Percentiles rank a stretch among this genome's conserved stretches.
Conservation (phyloP, 345 rosid genomes). For the Cardamine occulta region DNA sequence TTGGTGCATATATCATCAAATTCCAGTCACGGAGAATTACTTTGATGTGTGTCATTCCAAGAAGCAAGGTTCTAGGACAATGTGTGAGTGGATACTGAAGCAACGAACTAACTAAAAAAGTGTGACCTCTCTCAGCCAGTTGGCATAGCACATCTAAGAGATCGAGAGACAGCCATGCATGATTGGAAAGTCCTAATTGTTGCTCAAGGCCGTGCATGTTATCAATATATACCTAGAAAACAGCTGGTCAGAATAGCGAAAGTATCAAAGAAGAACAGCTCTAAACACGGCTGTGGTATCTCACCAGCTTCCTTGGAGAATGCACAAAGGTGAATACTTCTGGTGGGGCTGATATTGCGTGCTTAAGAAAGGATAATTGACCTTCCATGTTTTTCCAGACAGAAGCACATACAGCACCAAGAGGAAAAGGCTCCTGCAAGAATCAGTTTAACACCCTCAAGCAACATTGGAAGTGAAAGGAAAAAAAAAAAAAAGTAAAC, state of each 20-base stretch:
- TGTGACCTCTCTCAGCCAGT: constrained; percentile 87
- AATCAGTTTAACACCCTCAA: constrained; percentile 30
- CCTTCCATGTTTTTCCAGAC: constrained; percentile 90
- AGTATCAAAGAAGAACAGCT: constrained; percentile 20
- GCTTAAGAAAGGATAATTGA: constrained; percentile 83
- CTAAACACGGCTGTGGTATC: constrained; percentile 32
- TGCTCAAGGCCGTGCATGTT: constrained; percentile 61
- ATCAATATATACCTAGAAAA: constrained; percentile 70
- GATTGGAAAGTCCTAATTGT: constrained; percentile 73
- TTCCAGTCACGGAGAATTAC: constrained; percentile 44
- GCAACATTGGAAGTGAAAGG: constrained; percentile 6
- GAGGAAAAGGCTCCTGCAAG: constrained; percentile 90
- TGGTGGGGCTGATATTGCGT: constrained; percentile 76
- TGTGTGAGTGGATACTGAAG: constrained; percentile 77
- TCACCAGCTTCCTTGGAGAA: constrained; percentile 87
- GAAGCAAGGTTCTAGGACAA: constrained; percentile 87
- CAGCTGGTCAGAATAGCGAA: constrained; percentile 27
- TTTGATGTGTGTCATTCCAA: constrained; percentile 82
- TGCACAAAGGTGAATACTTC: constrained; percentile 90
- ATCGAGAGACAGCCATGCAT: constrained; percentile 84
- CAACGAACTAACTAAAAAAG: constrained; percentile 63
- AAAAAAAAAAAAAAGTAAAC: not conserved
- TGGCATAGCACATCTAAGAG: constrained; percentile 85
- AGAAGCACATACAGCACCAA: constrained; percentile 76
- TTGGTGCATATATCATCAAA: constrained; percentile 4